Base-by-base conservation (phyloP, 352 stramenopile species). In the Phytophthora pini region DNA sequence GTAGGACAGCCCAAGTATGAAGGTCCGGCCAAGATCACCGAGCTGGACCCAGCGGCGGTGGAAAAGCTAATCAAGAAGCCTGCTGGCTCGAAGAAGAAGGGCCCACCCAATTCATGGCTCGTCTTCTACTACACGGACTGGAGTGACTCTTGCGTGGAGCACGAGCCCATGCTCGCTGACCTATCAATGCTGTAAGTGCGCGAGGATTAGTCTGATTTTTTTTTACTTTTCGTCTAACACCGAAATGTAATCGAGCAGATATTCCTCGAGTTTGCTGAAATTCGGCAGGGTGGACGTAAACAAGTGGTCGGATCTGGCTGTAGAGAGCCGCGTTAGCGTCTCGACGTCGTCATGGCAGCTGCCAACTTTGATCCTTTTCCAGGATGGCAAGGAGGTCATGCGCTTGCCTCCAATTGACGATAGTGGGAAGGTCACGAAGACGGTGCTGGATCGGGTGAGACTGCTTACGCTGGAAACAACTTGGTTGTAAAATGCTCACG, bases 61-160 rank as follows among this genome's bases (percentile, higher is more conserved):
- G 77, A 88, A 59, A 81, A 80, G 47, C 46, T 84, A 20, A 56
- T 89, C 46, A 87, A 74, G 50, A 75, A 72, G 54, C 3, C 40
- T 57, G 29, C 61, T 52, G 41, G 54, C 10, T 74, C 74, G 17
- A 60, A 61, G 41, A 71, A 62, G 27, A 74, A 62, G 43, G 52
- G 51, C 1, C 74, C 69, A 29, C 56, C 68, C 22, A 79, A 75
- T 8, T 83, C 79, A 20, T 93, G 84, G 84, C 65, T 94, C 11
- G 71, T 92, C 26, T 92, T 89, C 59, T 91, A 86, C 32, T 80
- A 88, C 57, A 68, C 82, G 4, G 81, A 92, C 65, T 92, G 83
- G 82, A 92, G 79, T 61, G 82, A 91, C 63, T 65, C 82, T 39
- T 94, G 85, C 39, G 60, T 92, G 13, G 77, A 94, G 60, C 76